Evolutionary conservation across 768 basidiomycete species (phyloP), one percentile per base, ranked within the genome.

Genomic region (Lactifluus hygrophoroides): DNA sequence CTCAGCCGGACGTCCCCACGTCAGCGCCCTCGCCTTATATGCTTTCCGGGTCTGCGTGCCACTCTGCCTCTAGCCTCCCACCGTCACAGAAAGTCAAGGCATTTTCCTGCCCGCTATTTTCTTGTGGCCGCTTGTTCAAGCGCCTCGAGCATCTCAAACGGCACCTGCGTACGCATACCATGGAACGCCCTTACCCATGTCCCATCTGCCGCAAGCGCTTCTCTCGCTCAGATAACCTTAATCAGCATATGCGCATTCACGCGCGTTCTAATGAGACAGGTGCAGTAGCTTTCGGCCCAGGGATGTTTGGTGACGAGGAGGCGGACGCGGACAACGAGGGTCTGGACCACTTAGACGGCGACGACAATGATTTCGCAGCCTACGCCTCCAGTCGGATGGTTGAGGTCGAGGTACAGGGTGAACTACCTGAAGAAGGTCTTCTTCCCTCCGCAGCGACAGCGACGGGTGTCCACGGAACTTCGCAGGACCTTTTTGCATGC

Each of bases 101-200:
- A 3, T 94, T 84, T 67, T 80, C 85, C 49, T 95, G 93, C 71
- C 90, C 90, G 19, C 77, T 92, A 2, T 85, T 81, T 69, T 88
- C 88, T 14, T 96, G 93, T 67, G 83, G 88, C 3, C 76, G 88
- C 61, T 73, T 87, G 64, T 95, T 94, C 81, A 94, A 92, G 77
- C 83, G 93, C 11, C 85, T 88, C 80, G 93, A 95, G 68, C 92
- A 95, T 68, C 79, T 94, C 64, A 89, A 90, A 72, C 74, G 92
- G 44, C 93, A 95, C 70, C 72, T 93, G 30, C 80, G 90, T 58
- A 92, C 91, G 9, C 93, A 95, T 68, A 94, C 91, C 27, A 81
- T 90, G 81, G 92, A 94, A 70, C 76, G 86, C 38, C 92, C 93
- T 0, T 94, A 83, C 71, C 76, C 76, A 54, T 94, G 93, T 68